Percentiles rank a stretch among this genome's conserved stretches.
These are phyloP conservation scores for Globisporangium cylindrosporum DNA, from an alignment of 352 stramenopile genomes.

Conservation along the genomic window DNA sequence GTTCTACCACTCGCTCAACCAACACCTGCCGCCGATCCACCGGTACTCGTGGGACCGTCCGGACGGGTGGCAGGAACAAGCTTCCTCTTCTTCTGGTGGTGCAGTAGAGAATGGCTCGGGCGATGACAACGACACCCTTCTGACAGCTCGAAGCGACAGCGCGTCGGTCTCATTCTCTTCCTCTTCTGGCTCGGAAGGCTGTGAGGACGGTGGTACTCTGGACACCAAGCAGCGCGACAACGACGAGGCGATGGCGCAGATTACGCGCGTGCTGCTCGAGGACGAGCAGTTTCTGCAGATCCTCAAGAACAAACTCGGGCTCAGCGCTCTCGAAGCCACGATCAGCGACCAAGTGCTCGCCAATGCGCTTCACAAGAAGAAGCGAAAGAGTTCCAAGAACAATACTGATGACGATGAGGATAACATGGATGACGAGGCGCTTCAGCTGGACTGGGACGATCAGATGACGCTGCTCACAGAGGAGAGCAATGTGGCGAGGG, in stretches of 20 bases:
- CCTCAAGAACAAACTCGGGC: conserved; percentile 57
- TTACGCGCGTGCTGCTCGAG: conserved; percentile 40
- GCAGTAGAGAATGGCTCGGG: conserved; percentile 14
- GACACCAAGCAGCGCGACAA: conserved; percentile 28
- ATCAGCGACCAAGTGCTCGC: not conserved
- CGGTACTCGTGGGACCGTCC: conserved; percentile 56
- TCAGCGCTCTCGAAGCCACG: conserved; percentile 21
- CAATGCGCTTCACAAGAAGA: conserved; percentile 8
- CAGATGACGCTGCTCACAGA: conserved; percentile 42
- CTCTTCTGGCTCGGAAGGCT: not conserved
- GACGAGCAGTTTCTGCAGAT: conserved; percentile 62
- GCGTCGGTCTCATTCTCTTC: not conserved
- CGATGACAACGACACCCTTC: not conserved
- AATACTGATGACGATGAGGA: conserved; percentile 5
- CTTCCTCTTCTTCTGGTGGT: not conserved
- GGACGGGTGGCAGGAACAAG: conserved; percentile 26
- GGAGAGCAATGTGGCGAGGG: conserved; percentile 47
- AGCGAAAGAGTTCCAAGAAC: not conserved
- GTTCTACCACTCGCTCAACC: conserved; percentile 71
- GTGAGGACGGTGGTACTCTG: conserved; percentile 3
- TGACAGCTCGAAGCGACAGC: conserved; percentile 11
- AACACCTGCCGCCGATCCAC: conserved; percentile 31
- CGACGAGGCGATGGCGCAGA: conserved; percentile 23
- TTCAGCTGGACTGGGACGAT: conserved; percentile 43
- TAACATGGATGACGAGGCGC: conserved; percentile 26